Evolutionary conservation across 805 yeast species (phyloP).

Genomic region (Candida insectorum): DNA sequence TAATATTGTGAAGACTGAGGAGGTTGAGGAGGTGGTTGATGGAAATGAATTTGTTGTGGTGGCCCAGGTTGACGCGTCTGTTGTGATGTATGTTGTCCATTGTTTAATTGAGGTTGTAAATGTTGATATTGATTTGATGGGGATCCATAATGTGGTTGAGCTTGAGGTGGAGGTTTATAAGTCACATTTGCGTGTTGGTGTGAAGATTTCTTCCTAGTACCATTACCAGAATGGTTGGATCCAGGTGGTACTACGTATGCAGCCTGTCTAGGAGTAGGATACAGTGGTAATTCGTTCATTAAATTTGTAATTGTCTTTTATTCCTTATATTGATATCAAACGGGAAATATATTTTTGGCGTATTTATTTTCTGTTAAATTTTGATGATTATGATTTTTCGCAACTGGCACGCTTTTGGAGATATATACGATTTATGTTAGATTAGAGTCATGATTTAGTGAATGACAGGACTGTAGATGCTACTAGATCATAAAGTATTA

Average conservation of each 20-base stretch:
- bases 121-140: slow-evolving; percentile 9
- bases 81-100: slow-evolving; percentile 8
- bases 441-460: too few species aligned
- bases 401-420: neutral
- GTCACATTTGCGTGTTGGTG: slow-evolving; percentile 10
- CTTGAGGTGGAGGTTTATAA: slow-evolving; percentile 13
- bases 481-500: too few species aligned
- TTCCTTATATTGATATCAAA: neutral
- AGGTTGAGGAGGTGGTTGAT: slow-evolving; percentile 13
- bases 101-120: slow-evolving; percentile 9
- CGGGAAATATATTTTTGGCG: too few species aligned
- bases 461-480: too few species aligned
- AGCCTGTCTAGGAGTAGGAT: slow-evolving; percentile 46
- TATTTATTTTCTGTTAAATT: neutral
- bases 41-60: slow-evolving; percentile 9
- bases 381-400: neutral
- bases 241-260: slow-evolving; percentile 26
- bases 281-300: slow-evolving; percentile 39
- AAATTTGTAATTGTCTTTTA: too few species aligned
- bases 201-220: slow-evolving; percentile 9
- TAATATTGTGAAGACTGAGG: slow-evolving; percentile 11
- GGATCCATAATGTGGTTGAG: slow-evolving; percentile 9
- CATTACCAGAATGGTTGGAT: slow-evolving; percentile 5
- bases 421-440: too few species aligned
- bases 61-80: slow-evolving; percentile 5